These are phyloP conservation scores for Parachaetomium inaequale DNA, from an alignment of 495 filamentous ascomycete species.

Conservation along the genomic window DNA sequence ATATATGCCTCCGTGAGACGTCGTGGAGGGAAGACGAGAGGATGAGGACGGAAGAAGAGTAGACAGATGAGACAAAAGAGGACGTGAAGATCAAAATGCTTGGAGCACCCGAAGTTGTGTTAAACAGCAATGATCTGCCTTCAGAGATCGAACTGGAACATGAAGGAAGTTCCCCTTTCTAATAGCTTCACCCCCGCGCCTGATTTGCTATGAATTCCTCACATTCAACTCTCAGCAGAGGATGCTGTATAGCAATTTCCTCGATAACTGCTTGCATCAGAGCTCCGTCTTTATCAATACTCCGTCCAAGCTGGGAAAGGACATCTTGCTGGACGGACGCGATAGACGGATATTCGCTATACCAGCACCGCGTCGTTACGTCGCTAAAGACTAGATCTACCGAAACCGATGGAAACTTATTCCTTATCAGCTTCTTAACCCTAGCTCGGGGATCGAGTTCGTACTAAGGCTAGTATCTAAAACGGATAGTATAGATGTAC, in stretches of 20 bases:
- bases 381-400: too few relatives aligned
- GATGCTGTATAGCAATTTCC: neutral
- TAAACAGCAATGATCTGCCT: slow-evolving; percentile 3
- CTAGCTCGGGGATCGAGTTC: too few relatives aligned
- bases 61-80: slow-evolving; percentile 2
- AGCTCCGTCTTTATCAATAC: too few relatives aligned
- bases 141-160: neutral
- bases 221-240: slow-evolving; percentile 2
- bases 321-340: too few relatives aligned
- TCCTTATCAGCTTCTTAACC: too few relatives aligned
- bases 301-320: too few relatives aligned
- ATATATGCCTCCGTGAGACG: slow-evolving; percentile 4
- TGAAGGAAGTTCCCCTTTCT: neutral
- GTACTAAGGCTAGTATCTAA: too few relatives aligned
- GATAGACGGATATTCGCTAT: too few relatives aligned
- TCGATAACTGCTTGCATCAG: too few relatives aligned
- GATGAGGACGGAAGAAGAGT: neutral
- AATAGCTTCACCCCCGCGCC: neutral
- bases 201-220: neutral
- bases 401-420: too few relatives aligned
- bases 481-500: too few relatives aligned
- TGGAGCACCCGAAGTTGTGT: slow-evolving; percentile 2
- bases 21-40: neutral
- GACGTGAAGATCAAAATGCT: slow-evolving; percentile 7
- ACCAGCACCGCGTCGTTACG: too few relatives aligned